phyloP scores from a whole-genome alignment of 2,329 filamentous ascomycete genomes.

The Sporothrix curviconia region DNA sequence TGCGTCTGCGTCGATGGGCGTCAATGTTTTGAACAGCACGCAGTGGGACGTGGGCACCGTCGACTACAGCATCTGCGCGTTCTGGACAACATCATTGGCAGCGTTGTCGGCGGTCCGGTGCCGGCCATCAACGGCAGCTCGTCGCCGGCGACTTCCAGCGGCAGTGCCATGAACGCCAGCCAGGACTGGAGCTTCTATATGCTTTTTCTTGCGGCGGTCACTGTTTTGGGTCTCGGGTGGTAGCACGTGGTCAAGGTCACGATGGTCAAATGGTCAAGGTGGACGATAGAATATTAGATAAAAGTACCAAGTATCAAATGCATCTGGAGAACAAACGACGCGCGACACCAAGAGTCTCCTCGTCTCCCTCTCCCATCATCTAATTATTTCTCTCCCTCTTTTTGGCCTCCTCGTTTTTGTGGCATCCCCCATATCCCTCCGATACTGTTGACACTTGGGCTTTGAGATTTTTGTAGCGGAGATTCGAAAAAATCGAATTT shows the following conservation, averaged over 20 bases:
- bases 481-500: background rate
- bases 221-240: too few relatives aligned
- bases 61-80: background rate
- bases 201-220: background rate
- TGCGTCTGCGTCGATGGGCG: background rate
- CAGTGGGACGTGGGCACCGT: background rate
- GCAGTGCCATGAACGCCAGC: background rate
- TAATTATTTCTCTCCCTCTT: background rate
- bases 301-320: too few relatives aligned
- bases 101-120: background rate
- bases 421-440: background rate
- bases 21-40: background rate
- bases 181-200: background rate
- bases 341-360: constrained; percentile 38
- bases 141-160: background rate
- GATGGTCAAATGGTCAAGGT: too few relatives aligned
- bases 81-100: background rate
- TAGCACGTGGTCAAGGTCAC: too few relatives aligned
- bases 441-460: too few relatives aligned
- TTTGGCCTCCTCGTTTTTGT: background rate
- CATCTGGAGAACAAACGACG: constrained; percentile 44
- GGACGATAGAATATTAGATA: too few relatives aligned
- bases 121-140: background rate
- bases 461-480: constrained; percentile 18
- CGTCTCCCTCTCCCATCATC: background rate